These are phyloP conservation scores for Penicillium canariense DNA, from an alignment of 495 filamentous ascomycete species.

Conservation along the genomic window DNA sequence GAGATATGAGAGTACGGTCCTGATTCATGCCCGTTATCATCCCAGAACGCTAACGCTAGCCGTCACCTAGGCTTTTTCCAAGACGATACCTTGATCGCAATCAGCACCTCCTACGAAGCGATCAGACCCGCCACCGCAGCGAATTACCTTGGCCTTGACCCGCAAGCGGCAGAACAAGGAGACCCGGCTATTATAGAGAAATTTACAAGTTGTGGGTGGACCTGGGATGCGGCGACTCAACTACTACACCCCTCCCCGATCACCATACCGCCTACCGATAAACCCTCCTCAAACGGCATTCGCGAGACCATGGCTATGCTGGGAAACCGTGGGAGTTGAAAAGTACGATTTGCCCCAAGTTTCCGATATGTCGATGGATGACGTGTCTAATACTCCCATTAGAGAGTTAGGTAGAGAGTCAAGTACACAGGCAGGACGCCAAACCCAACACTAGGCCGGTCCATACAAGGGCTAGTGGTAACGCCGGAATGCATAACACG, in stretches of 20 bases:
- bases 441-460: slow-evolving; percentile 3
- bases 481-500: slow-evolving; percentile 39
- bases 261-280: slow-evolving; percentile 26
- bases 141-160: slow-evolving; percentile 46
- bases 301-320: slow-evolving; percentile 37
- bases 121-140: slow-evolving; percentile 47
- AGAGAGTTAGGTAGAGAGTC: slow-evolving; percentile 2
- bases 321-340: slow-evolving; percentile 24
- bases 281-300: slow-evolving; percentile 25
- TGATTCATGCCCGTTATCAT: not conserved
- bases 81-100: slow-evolving; percentile 45
- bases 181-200: slow-evolving; percentile 36
- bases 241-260: slow-evolving; percentile 42
- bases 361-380: not conserved
- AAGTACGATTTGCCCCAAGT: slow-evolving; percentile 1
- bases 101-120: slow-evolving; percentile 49
- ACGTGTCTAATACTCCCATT: slow-evolving; percentile 4
- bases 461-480: slow-evolving; percentile 13
- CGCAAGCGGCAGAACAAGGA: slow-evolving; percentile 27
- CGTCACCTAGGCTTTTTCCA: slow-evolving; percentile 38
- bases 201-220: slow-evolving; percentile 46
- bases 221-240: slow-evolving; percentile 38
- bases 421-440: slow-evolving; percentile 2
- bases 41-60: not conserved
- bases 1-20: slow-evolving; percentile 42